Base-by-base conservation (phyloP, 805 yeast species). In the Kurtzmaniella cleridarum region DNA sequence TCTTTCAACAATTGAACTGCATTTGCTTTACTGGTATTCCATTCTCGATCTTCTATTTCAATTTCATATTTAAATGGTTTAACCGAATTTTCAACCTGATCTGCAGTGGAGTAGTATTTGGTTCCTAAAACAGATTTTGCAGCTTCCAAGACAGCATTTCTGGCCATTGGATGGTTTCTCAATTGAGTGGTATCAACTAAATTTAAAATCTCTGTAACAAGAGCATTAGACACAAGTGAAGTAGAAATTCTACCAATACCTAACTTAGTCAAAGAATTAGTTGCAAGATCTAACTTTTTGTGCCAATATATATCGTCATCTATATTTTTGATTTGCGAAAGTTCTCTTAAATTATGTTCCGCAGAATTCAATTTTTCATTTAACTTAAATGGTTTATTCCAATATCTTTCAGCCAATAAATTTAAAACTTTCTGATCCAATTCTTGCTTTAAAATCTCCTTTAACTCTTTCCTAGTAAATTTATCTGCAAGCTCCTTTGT, bases 21-120 rank as follows among this genome's bases (percentile, higher is more conserved):
- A 54, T 85, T 95, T 26, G 85, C 95, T 43, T 86, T 78, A 29
- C 96, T 81, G 6, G 74, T 55, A 24, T 68, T 64, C 99, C 99
- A 93, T 59, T 93, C 99, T 30, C 96, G 73, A 50, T 90, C 95
- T 55, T 93, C 98, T 35, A 93, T 78, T 54, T 93, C 99, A 43
- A 93, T 90, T 55, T 93, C 99, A 59, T 91, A 93, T 64, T 93
- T 93, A 67, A 84, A 93, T 2, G 99, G 99, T 59, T 93, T 93
- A 53, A 93, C 91, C 64, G 98, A 90, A 60, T 95, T 93, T 54
- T 93, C 99, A 5, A 93, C 98, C 59, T 93, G 99, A 59, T 95
- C 99, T 0, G 98, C 95, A 0, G 98, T 91, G 1, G 95, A 82
- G 47, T 81, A 86, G 57, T 76, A 93, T 47, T 91, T 79, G 20